Evolutionary conservation across 2,329 filamentous ascomycete species (phyloP), one percentile per base, ranked within the genome.

Genomic region (Colletotrichum ledebouriae): DNA sequence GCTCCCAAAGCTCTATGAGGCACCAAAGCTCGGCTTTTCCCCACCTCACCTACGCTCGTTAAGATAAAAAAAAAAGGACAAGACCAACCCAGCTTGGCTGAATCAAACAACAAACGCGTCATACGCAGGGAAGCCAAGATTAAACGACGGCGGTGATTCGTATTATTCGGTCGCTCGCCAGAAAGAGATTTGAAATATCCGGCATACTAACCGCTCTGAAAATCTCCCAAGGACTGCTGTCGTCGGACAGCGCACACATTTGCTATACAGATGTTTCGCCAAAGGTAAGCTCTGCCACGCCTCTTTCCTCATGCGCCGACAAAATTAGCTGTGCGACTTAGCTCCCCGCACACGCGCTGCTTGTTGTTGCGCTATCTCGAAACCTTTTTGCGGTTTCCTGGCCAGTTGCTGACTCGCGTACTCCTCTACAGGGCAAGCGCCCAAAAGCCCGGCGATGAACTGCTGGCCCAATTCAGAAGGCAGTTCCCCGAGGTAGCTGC

Each of bases 371-470:
- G 57, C 66, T 52, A 52, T 60, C 39, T 53, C 50, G 22, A 61
- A 69, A 46, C 53, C 41, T 52, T 61, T 57, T 60, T 64, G 44
- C 39, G 67, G 57, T 59, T 61, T 57, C 29, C 37, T 56, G 34
- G 58, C 37, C 50, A 33, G 13, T 25, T n/a, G 64, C 70, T 67
- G 63, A 69, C 63, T 56, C 56, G 58, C 55, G 25, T 59, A 34
- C 22, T 50, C 12, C 42, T 53, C 11, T 61, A 72, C 56, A 93
- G 91, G 81, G 92, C 88, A 76, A 94, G 88, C 79, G 90, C 92
- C 63, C 92, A 94, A 80, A 97, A 97, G 83, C 94, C 94, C 63
- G 90, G 89, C 78, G 92, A 94, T 77, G 93, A 94, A 75, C 86
- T 97, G 76, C 90, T 96, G 78, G 90, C 90, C 80, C 90, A 89